Evolutionary conservation across 768 basidiomycete species (phyloP).

Genomic region (Amanita inopinata): DNA sequence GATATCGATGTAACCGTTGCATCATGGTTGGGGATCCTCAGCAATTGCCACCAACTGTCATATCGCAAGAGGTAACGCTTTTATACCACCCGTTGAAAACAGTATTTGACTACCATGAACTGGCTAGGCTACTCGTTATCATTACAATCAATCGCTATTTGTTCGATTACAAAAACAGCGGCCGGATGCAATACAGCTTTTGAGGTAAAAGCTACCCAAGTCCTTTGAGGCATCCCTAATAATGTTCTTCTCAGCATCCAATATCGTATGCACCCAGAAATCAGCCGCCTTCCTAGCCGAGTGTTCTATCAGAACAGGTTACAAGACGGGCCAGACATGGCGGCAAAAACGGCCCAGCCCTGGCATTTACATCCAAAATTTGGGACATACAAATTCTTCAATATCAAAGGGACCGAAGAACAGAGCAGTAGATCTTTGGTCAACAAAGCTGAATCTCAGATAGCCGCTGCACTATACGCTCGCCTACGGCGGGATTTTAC

Average conservation of each 20-base stretch:
- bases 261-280: constrained; percentile 98
- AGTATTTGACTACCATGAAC: no score
- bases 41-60: constrained; percentile 87
- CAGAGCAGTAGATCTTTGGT: constrained; percentile 57
- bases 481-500: constrained; percentile 58
- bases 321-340: constrained; percentile 87
- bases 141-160: constrained; percentile 89
- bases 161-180: constrained; percentile 77
- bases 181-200: constrained; percentile 79
- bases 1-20: constrained; percentile 73
- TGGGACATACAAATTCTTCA: constrained; percentile 85
- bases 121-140: constrained; percentile 54
- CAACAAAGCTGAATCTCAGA: constrained; percentile 65
- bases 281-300: constrained; percentile 80
- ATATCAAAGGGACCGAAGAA: constrained; percentile 69
- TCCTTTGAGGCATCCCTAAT: neutral
- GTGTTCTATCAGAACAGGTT: constrained; percentile 80
- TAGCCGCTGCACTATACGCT: constrained; percentile 70
- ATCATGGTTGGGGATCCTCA: constrained; percentile 95
- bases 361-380: constrained; percentile 81
- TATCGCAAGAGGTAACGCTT: constrained; percentile 33
- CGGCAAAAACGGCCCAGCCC: constrained; percentile 61
- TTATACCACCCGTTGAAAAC: no score
- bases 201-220: constrained; percentile 48
- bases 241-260: constrained; percentile 62